Evolutionary conservation across 2,329 filamentous ascomycete species (phyloP).

Genomic region (Scedosporium dehoogii): DNA sequence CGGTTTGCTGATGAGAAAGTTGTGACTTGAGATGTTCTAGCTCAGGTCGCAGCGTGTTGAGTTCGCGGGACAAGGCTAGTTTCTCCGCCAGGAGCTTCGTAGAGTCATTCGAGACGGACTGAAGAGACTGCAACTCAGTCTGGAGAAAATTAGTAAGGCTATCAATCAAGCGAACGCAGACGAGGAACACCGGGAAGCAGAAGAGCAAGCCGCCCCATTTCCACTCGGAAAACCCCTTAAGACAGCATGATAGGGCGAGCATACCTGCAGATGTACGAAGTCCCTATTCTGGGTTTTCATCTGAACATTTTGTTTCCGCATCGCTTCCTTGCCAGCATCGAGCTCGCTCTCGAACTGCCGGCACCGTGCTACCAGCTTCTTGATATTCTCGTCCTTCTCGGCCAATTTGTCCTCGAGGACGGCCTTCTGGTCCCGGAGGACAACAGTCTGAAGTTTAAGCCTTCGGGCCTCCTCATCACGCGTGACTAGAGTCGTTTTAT

Average conservation of each 20-base stretch:
- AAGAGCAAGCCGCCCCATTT: background rate
- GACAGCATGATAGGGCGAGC: background rate
- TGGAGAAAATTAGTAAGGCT: conserved; percentile 21
- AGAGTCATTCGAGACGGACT: conserved; percentile 57
- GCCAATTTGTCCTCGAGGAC: conserved; percentile 54
- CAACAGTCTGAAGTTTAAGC: conserved; percentile 55
- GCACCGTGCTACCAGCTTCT: conserved; percentile 29
- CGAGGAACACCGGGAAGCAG: background rate
- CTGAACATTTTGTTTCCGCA: conserved; percentile 34
- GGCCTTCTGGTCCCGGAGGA: conserved; percentile 68
- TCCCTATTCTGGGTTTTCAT: conserved; percentile 39
- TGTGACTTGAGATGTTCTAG: conserved; percentile 46
- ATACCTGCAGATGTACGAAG: conserved; percentile 37
- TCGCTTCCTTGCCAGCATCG: conserved; percentile 29
- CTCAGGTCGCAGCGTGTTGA: conserved; percentile 43
- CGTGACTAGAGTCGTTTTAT: conserved; percentile 56
- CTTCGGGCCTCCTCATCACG: conserved; percentile 68
- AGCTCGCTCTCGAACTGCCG: conserved; percentile 31
- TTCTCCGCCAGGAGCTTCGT: conserved; percentile 57
- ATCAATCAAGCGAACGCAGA: background rate
- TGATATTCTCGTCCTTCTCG: conserved; percentile 49
- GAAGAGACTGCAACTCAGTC: conserved; percentile 63
- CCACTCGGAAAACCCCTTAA: background rate
- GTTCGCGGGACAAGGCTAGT: conserved; percentile 39
- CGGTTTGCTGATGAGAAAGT: conserved; percentile 50